Conservation (phyloP, 2,329 filamentous ascomycete genomes). For the Fonsecaea nubica region DNA sequence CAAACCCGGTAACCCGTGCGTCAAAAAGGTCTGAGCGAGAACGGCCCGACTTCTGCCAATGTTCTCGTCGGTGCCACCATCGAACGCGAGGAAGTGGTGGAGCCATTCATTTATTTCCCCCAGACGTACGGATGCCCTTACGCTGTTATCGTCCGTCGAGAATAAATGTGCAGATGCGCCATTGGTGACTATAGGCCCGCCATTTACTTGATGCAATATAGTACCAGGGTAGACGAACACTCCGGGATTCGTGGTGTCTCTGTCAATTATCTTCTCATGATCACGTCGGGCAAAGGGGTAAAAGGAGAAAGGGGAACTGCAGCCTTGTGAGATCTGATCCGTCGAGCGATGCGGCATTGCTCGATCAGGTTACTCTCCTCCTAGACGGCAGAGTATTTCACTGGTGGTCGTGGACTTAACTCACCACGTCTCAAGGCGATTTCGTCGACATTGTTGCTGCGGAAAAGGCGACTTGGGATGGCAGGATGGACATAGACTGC, state of each 20-base stretch:
- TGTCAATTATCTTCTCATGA: slow-evolving; percentile 18
- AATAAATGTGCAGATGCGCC: background rate
- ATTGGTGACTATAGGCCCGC: background rate
- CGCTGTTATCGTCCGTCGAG: background rate
- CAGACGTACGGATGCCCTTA: background rate
- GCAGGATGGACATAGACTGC: background rate
- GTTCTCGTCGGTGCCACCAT: background rate
- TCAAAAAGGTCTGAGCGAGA: slow-evolving; percentile 39
- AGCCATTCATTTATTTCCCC: background rate
- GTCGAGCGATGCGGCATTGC: background rate
- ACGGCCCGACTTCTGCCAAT: slow-evolving; percentile 30
- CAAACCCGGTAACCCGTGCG: slow-evolving; percentile 39
- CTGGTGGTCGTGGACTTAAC: too few species aligned
- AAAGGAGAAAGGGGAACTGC: background rate
- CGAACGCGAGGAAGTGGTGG: background rate
- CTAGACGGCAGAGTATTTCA: too few species aligned
- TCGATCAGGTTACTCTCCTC: background rate
- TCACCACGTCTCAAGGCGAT: too few species aligned
- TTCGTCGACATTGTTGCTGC: too few species aligned
- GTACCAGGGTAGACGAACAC: background rate
- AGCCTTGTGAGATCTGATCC: background rate
- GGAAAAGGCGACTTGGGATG: background rate
- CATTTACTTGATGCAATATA: background rate
- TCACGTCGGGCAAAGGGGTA: slow-evolving; percentile 26
- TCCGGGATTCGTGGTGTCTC: background rate